phyloP scores from a whole-genome alignment of 208 protist genomes.

The Trypanosoma avium region DNA sequence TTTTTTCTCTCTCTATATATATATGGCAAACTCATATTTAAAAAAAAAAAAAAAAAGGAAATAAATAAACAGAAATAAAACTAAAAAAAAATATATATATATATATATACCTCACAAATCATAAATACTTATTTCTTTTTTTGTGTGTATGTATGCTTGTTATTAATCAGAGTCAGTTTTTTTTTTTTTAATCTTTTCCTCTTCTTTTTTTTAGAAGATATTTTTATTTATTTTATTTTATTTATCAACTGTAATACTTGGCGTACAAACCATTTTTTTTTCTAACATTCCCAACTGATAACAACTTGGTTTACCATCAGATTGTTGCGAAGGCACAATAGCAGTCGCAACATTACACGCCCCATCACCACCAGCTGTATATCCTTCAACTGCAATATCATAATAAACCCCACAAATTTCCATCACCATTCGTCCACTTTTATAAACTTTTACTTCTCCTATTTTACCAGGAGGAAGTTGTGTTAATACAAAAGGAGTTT shows the following conservation, averaged over 20 bases:
- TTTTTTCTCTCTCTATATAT: conserved; percentile 1
- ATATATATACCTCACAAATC: neutral
- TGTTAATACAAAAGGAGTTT: conserved; percentile 46
- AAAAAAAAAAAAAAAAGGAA: too few relatives aligned
- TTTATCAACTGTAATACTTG: conserved; percentile 34
- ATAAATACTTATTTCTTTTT: neutral
- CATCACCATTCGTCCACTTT: conserved; percentile 80
- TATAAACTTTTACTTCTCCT: conserved; percentile 75
- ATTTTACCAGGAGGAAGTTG: conserved; percentile 69
- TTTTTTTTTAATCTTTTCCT: neutral
- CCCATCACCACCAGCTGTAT: conserved; percentile 33
- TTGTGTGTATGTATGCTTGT: neutral
- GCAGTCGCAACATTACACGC: conserved; percentile 47
- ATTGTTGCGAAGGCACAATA: conserved; percentile 42
- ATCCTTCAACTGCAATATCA: conserved; percentile 62
- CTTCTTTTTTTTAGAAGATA: conserved; percentile 10
- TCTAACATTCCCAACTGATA: conserved; percentile 65
- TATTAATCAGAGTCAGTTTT: neutral
- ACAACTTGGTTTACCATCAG: conserved; percentile 48
- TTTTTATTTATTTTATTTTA: neutral
- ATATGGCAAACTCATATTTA: too few relatives aligned
- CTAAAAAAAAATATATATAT: neutral
- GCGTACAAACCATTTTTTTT: conserved; percentile 81
- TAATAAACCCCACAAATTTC: conserved; percentile 75
- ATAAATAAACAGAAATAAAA: too few relatives aligned